Percentiles rank a stretch among this genome's conserved stretches.
These are phyloP conservation scores for Kingdonia uniflora DNA, from an alignment of 164 flowering plant species.

Conservation along the genomic window DNA sequence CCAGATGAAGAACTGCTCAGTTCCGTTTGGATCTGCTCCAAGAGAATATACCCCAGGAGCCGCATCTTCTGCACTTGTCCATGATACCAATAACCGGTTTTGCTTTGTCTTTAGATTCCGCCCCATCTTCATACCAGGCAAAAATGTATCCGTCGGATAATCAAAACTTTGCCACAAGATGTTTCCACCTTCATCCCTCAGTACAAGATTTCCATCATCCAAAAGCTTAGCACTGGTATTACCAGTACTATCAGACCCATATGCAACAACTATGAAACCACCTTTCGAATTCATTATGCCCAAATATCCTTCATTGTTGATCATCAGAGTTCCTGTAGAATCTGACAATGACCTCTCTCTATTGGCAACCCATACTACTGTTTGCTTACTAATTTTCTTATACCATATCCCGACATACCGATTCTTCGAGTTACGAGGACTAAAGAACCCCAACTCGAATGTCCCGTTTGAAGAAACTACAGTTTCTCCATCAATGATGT, in stretches of 20 bases:
- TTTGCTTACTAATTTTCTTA: background rate
- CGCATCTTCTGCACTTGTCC: constrained; percentile 4
- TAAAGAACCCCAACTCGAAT: constrained; percentile 7
- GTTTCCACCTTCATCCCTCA: background rate
- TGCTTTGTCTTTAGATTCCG: background rate
- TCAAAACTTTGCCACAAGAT: constrained; percentile 8
- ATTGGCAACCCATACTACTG: constrained; percentile 7
- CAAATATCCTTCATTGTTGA: background rate
- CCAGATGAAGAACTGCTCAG: background rate
- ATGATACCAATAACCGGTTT: background rate
- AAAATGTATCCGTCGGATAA: constrained; percentile 3
- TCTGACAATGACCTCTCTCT: constrained; percentile 1
- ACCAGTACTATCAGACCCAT: background rate
- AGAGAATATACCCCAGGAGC: constrained; percentile 2
- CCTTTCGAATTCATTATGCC: constrained; percentile 3
- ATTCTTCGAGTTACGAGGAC: background rate
- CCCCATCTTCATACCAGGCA: constrained; percentile 6
- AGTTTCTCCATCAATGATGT: too few relatives aligned
- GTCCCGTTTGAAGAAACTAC: too few relatives aligned
- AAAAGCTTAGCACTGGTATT: constrained; percentile 2
- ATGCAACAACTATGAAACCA: background rate
- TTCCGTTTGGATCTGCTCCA: constrained; percentile 1
- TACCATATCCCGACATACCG: constrained; percentile 7
- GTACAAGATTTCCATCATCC: constrained; percentile 3
- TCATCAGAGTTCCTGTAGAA: background rate